phyloP scores from a whole-genome alignment of 164 flowering plant species.

The Macadamia integrifolia region DNA sequence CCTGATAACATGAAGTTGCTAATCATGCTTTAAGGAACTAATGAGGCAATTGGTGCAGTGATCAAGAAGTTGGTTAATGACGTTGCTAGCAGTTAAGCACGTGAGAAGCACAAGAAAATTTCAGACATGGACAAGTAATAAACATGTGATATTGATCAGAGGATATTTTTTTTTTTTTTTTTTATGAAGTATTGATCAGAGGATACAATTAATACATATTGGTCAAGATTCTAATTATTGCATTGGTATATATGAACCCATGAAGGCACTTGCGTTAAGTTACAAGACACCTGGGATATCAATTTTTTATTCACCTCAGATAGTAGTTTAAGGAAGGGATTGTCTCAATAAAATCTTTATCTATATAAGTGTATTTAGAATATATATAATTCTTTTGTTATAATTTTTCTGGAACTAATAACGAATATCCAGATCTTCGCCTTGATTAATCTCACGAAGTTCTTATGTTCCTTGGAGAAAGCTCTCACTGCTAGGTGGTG shows the following conservation, averaged over 20 bases:
- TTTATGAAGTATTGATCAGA: background rate
- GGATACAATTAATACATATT: background rate
- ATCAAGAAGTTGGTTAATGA: constrained; percentile 3
- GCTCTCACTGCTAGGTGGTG: too few relatives aligned
- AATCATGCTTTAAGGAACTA: background rate
- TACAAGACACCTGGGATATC: background rate
- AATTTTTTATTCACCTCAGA: too few relatives aligned
- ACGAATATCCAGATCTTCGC: too few relatives aligned
- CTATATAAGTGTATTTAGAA: too few relatives aligned
- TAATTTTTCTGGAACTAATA: too few relatives aligned
- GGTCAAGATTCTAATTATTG: background rate
- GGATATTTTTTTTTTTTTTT: too few relatives aligned
- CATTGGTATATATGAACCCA: background rate
- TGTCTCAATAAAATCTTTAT: too few relatives aligned
- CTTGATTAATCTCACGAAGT: too few relatives aligned
- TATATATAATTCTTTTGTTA: too few relatives aligned
- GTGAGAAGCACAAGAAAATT: background rate
- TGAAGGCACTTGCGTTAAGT: background rate
- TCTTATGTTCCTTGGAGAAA: too few relatives aligned
- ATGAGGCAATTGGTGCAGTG: background rate
- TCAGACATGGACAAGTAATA: background rate
- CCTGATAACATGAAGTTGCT: background rate
- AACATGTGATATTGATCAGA: background rate
- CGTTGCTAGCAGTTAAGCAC: constrained; percentile 8
- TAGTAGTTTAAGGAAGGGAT: too few relatives aligned